Conservation (phyloP, 352 stramenopile species). For the Globisporangium echinulatum region DNA sequence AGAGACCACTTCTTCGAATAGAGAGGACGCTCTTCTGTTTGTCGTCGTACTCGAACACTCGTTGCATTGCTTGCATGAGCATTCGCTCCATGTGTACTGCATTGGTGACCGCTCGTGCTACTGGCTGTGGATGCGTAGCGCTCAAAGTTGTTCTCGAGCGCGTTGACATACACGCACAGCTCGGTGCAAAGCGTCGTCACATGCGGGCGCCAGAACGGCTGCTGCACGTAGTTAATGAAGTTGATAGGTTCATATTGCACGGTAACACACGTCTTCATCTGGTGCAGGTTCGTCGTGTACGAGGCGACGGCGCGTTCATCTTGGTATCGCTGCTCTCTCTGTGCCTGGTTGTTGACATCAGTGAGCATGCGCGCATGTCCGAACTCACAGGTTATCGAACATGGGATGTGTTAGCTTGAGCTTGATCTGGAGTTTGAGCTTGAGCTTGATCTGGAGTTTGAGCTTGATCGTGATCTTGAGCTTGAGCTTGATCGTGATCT, state of each 20-base stretch:
- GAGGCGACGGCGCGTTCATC: constrained; percentile 53
- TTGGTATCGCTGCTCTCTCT: constrained; percentile 36
- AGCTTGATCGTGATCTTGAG: too few species aligned
- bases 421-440: too few species aligned
- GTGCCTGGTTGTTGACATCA: constrained; percentile 71
- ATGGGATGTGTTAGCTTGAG: constrained; percentile 23
- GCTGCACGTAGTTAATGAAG: constrained; percentile 72
- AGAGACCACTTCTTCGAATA: too few species aligned
- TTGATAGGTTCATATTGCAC: constrained; percentile 40
- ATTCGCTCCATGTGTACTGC: constrained; percentile 36
- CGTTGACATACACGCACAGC: constrained; percentile 47
- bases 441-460: too few species aligned
- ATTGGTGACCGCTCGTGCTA: constrained; percentile 17
- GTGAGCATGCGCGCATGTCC: constrained; percentile 46
- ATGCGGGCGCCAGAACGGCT: constrained; percentile 59
- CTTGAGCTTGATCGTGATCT: too few species aligned
- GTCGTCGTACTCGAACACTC: not conserved
- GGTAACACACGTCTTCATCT: constrained; percentile 47
- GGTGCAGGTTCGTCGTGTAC: constrained; percentile 69
- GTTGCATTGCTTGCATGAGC: constrained; percentile 14
- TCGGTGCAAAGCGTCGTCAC: constrained; percentile 31
- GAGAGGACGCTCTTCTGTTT: not conserved
- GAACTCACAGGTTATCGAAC: constrained; percentile 51
- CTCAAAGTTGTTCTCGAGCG: constrained; percentile 55
- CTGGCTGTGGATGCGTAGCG: constrained; percentile 41